Conservation (phyloP, 148 eudicot species). For the Drosera capensis region DNA sequence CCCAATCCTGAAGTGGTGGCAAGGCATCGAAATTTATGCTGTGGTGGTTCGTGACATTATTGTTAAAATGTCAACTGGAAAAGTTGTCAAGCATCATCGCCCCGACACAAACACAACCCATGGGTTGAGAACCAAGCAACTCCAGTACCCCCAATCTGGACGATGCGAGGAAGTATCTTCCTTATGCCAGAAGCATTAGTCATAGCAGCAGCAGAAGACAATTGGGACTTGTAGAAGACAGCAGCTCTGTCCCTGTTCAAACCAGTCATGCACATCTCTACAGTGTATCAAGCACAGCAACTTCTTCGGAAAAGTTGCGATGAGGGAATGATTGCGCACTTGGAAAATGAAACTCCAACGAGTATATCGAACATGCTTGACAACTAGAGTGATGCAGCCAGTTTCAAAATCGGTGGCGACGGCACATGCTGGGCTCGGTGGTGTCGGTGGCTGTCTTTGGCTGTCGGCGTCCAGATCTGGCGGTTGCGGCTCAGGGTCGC, state of each 20-base stretch:
- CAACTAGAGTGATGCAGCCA: constrained; percentile 21
- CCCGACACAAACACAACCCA: no score
- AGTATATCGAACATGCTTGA: constrained; percentile 37
- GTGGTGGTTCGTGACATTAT: no score
- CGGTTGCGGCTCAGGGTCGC: no score
- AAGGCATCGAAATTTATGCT: no score
- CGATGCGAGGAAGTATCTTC: constrained; percentile 25
- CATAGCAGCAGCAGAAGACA: constrained; percentile 20
- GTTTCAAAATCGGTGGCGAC: constrained; percentile 34
- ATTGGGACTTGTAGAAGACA: constrained; percentile 23
- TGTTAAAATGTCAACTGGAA: no score
- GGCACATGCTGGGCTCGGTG: no score
- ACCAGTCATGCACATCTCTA: constrained; percentile 43
- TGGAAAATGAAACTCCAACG: constrained; percentile 45
- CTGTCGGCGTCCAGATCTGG: no score
- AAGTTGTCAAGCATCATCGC: no score
- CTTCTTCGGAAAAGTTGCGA: constrained; percentile 44
- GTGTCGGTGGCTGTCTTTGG: no score
- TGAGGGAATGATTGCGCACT: constrained; percentile 34
- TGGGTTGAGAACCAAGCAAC: no score
- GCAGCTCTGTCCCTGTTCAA: constrained; percentile 22
- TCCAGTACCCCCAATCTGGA: no score
- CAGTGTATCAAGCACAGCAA: constrained; percentile 28
- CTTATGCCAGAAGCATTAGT: constrained; percentile 20
- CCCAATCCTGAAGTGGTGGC: no score